Base-by-base conservation (phyloP, 1,139 yeast species). In the Torulaspora pretoriensis region DNA sequence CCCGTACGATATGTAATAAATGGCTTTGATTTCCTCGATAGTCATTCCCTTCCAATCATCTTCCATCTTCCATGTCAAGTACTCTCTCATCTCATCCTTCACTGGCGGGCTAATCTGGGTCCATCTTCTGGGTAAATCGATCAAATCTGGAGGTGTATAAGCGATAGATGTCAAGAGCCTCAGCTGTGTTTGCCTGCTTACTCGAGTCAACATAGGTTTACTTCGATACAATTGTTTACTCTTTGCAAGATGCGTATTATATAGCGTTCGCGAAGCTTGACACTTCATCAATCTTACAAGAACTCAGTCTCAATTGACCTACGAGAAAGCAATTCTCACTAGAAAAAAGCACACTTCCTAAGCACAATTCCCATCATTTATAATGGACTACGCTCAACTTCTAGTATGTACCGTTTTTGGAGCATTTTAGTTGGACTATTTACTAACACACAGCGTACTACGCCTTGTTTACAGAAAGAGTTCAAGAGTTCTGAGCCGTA, bases 81-180 rank as follows among this genome's bases (percentile, higher is more conserved):
- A 73, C 42, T 70, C 68, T 17, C 63, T 59, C n/a, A 73, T 60
- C 49, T 71, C 75, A 38, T 71, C 75, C 51, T 65, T 71, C 41
- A 70, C 61, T 16, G 64, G 62, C 10, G 63, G 61, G 31, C 68
- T 65, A 65, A 71, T 56, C 42, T 56, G 60, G 16, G 50, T 38
- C 77, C 77, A 73, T 23, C 68, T 48, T 8, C 35, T 29, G 3
- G 50, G 40, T 8, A 59, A 38, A 7, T 52, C 46, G n/a, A 34
- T 39, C 30, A 54, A 36, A 17, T 47, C 49, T 8, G 66, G 66
- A 3, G 66, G 66, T 2, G 35, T 48, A 39, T 62, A 61, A n/a
- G 39, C 32, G 16, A 38, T 29, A 3, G 41, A 35, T 23, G 45
- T 40, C 25, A 32, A 22, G 9, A 17, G 16, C 19, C 22, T 35